Base-by-base conservation (phyloP, 257 asterid species). In the Jaltomata sinuosa region DNA sequence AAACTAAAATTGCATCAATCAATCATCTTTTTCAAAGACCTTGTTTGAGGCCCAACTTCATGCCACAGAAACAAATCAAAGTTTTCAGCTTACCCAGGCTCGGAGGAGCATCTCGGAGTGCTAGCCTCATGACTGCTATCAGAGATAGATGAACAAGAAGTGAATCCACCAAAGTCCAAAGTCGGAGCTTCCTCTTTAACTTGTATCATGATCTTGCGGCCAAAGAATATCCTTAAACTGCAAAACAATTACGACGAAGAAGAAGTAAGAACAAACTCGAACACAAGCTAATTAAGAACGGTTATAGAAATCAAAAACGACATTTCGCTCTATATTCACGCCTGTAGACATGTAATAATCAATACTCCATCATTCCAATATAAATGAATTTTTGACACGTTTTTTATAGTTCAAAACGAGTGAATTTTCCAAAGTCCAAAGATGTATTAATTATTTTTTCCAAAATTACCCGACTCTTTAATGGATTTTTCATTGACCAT, bases 91-190 rank as follows among this genome's bases (percentile, higher is more conserved):
- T 49, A 92, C 95, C 91, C 84, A 79, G 92, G 86, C 64, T 89
- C 92, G 67, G 88, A 86, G 21, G 88, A 87, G 81, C 85, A 88
- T 85, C 88, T 86, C 0, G 89, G 89, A 45, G 93, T 87, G 83
- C 85, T 57, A 38, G 84, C 83, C 64, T 87, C 93, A 52, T 84
- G 87, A 88, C 93, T 89, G 78, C 88, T 84, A 42, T 90, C 91
- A 29, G 91, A 86, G 68, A 87, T 19, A 67, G 87, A 86, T 52
- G 89, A 86, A 78, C 81, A 67, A 22, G 87, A 85, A 74, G 77
- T 81, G 81, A 83, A 77, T 49, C 82, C 82, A 27, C 62, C 42
- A 2, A 77, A 2, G 25, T 77, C 82, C 11, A 49, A 27, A 53
- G 89, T 77, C 61, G 79, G 59, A 54, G 52, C 61, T 67, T 90